Evolutionary conservation across 495 filamentous ascomycete genomes (phyloP).

Genomic region (Lasiosphaeria hispida): DNA sequence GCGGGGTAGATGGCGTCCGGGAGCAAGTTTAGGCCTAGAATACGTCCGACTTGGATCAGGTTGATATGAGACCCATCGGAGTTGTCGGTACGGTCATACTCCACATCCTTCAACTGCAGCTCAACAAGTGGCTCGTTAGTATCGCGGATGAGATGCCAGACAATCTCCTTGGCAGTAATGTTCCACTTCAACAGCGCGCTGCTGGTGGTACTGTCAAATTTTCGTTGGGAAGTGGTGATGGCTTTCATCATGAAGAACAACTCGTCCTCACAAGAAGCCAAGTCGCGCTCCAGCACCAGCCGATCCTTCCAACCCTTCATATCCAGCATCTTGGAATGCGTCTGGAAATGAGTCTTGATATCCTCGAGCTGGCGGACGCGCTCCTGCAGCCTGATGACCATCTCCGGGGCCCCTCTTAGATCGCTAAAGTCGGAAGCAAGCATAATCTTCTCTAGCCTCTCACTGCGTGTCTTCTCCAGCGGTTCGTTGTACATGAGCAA

Average conservation of each 20-base stretch:
- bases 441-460: constrained; percentile 97
- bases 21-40: constrained; percentile 84
- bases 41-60: constrained; percentile 74
- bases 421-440: constrained; percentile 99
- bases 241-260: constrained; percentile 99
- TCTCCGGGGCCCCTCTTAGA: constrained; percentile 85
- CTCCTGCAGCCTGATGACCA: constrained; percentile 87
- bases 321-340: constrained; percentile 84
- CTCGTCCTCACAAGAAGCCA: constrained; percentile 90
- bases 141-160: constrained; percentile 92
- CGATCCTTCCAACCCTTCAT: constrained; percentile 89
- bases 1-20: constrained; percentile 90
- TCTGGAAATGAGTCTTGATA: constrained; percentile 93
- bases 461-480: constrained; percentile 88
- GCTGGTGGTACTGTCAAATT: constrained; percentile 69
- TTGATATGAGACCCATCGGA: constrained; percentile 96
- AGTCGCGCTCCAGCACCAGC: constrained; percentile 78
- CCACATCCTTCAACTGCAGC: constrained; percentile 83
- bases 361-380: constrained; percentile 92
- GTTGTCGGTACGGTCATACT: constrained; percentile 93
- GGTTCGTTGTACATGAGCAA: constrained; percentile 93
- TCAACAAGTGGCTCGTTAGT: constrained; percentile 86
- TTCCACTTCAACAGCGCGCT: constrained; percentile 84
- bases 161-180: constrained; percentile 85
- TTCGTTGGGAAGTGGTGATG: constrained; percentile 91